Evolutionary conservation across 2,329 filamentous ascomycete species (phyloP), one percentile per base, ranked within the genome.

Genomic region (Myriosclerotinia scirpicola): DNA sequence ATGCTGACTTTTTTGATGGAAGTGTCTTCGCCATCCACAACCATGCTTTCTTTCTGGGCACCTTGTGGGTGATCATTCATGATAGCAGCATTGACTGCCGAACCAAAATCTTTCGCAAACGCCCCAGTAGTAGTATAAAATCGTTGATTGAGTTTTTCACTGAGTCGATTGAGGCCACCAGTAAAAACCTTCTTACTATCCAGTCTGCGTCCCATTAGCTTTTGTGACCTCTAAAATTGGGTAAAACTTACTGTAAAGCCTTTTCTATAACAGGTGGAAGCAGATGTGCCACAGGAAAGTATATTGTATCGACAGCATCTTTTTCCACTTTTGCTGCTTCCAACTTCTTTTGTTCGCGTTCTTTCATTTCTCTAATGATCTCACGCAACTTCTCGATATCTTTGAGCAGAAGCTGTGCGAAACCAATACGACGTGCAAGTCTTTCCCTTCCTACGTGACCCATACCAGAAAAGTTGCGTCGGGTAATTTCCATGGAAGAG

Each of bases 391-490:
- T 87, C 69, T 90, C 88, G 69, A 99, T 86, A 75, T 98, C 93
- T 66, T 84, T 81, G 66, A 92, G 81, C 14, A 96, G 81, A 53
- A 82, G 84, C 71, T 93, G 85, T 9, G 92, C 93, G 77, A 99
- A 99, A 69, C 94, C 91, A 71, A 98, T 93, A 54, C 95, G 88
- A 67, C 93, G 85, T 61, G 89, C 83, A 40, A 99, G 82, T 59
- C 92, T 86, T 36, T 90, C 85, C 73, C 89, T 88, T 65, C 95
- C 95, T 56, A 87, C 88, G 52, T 90, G 88, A 8, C 95, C 95
- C 92, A 98, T 97, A 48, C 90, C 90, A n/a, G 90, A 90, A 78
- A 97, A 99, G 78, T 98, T 94, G 67, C 95, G 90, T 63, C 95
- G 86, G 2, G 95, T 97, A 71, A 99, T 89, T 79, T 99, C 95